Evolutionary conservation across 805 yeast genomes (phyloP).

Genomic region (Hagleromyces aurorensis): DNA sequence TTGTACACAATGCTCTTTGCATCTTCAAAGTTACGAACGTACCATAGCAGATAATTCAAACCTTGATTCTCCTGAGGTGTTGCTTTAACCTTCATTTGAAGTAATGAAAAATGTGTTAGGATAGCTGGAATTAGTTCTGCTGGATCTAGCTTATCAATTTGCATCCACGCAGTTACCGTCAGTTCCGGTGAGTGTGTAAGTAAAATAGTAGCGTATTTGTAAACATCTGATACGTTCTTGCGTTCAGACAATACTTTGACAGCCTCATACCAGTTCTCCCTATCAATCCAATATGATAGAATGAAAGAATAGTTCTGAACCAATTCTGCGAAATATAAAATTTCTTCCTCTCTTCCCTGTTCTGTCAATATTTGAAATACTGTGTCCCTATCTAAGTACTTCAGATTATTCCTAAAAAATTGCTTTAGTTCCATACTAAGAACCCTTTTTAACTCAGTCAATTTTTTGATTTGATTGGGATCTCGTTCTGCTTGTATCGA

Average conservation of each 20-base stretch:
- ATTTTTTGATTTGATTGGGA: constrained; percentile 11
- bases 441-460: constrained; percentile 20
- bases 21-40: constrained; percentile 39
- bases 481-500: constrained; percentile 23
- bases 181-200: constrained; percentile 58
- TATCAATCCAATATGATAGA: constrained; percentile 57
- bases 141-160: constrained; percentile 43
- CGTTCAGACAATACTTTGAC: constrained; percentile 46
- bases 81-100: constrained; percentile 13
- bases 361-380: constrained; percentile 63
- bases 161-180: constrained; percentile 76
- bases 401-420: constrained; percentile 44
- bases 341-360: constrained; percentile 56
- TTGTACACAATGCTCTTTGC: constrained; percentile 60
- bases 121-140: constrained; percentile 68
- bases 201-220: constrained; percentile 61
- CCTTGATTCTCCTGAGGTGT: constrained; percentile 49
- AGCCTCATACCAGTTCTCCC: constrained; percentile 69
- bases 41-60: constrained; percentile 51
- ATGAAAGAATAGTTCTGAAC: constrained; percentile 65
- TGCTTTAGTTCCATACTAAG: constrained; percentile 32
- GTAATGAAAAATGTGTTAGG: constrained; percentile 53
- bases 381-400: constrained; percentile 53
- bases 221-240: constrained; percentile 42
- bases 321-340: constrained; percentile 59